Base-by-base conservation (phyloP, 176 grass and related monocot species). In the Neostapfia colusana region DNA sequence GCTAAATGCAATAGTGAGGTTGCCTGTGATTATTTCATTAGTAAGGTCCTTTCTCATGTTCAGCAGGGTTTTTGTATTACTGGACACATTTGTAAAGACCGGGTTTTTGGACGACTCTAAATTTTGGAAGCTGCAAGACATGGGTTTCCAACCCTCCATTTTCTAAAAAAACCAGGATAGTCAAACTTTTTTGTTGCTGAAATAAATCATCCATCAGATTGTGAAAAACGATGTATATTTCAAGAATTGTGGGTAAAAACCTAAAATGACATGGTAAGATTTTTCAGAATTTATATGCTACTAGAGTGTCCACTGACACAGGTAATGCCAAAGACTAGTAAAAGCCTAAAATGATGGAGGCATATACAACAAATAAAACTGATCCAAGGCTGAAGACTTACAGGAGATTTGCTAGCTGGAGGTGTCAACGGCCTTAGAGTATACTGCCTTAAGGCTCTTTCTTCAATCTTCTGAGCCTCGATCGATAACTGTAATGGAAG, bases 401-500 rank as follows among this genome's bases (percentile, higher is more conserved):
- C 91, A 36, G 72, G 88, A 75, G 79, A 69, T 90, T 90, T 93
- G 86, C 79, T 76, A 82, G 81, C 68, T 67, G 76, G 66, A 78
- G 85, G 86, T 34, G 80, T 90, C 49, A 88, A 64, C 27, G 91
- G 91, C 44, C 85, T 93, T 49, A 93, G 70, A 71, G 81, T 86
- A 51, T 84, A 85, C 54, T 93, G 88, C 73, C 83, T 85, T 59
- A 85, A 69, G 76, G 85, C 75, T 61, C 77, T 82, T 83, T 93
- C 88, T 77, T 93, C 91, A 57, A 88, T 88, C 79, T 85, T 93
- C 72, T 90, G 88, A 76, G 82, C 78, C n/a, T 88, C 75, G 25
- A 72, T 80, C 6, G 79, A 90, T 78, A 78, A 55, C 88, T 93
- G 68, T 37, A 62, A 85, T 40, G 12, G 31, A 43, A 85, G 63